Evolutionary conservation across 2,329 filamentous ascomycete species (phyloP).

Genomic region (Botryotinia calthae): DNA sequence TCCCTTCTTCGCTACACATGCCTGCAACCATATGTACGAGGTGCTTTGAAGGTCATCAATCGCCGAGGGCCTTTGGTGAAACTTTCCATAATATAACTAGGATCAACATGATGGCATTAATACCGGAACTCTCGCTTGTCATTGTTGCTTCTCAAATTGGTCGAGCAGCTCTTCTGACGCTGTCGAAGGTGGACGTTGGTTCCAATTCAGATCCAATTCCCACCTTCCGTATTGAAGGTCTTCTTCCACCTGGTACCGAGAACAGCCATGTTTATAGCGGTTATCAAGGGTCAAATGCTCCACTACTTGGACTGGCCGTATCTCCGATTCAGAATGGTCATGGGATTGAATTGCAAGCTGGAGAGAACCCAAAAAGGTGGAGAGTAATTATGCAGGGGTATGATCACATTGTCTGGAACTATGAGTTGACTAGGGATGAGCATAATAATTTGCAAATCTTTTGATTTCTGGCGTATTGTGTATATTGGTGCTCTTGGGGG

Average conservation of each 20-base stretch:
- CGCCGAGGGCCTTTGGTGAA: neutral
- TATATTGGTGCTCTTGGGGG: neutral
- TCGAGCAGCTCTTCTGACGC: conserved; percentile 58
- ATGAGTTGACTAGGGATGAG: conserved; percentile 56
- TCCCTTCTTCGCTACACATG: conserved; percentile 19
- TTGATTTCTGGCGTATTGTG: conserved; percentile 21
- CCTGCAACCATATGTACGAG: conserved; percentile 27
- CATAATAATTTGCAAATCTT: conserved; percentile 32
- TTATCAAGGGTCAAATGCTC: conserved; percentile 24
- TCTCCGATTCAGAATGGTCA: conserved; percentile 56
- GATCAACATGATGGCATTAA: conserved; percentile 60
- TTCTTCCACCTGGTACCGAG: conserved; percentile 45
- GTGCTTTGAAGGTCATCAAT: neutral
- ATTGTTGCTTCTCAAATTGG: conserved; percentile 66
- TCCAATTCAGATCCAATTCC: conserved; percentile 22
- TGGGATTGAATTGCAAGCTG: conserved; percentile 29
- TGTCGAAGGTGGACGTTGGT: conserved; percentile 49
- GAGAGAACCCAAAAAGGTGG: conserved; percentile 51
- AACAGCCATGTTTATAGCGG: neutral
- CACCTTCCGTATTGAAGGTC: conserved; percentile 52
- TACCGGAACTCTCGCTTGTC: conserved; percentile 69
- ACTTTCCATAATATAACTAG: conserved; percentile 37
- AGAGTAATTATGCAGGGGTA: conserved; percentile 69
- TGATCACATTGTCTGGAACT: conserved; percentile 67
- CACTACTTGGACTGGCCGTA: conserved; percentile 66